Conservation (phyloP, 169 alveolate genomes). For the Blepharisma undulans region DNA sequence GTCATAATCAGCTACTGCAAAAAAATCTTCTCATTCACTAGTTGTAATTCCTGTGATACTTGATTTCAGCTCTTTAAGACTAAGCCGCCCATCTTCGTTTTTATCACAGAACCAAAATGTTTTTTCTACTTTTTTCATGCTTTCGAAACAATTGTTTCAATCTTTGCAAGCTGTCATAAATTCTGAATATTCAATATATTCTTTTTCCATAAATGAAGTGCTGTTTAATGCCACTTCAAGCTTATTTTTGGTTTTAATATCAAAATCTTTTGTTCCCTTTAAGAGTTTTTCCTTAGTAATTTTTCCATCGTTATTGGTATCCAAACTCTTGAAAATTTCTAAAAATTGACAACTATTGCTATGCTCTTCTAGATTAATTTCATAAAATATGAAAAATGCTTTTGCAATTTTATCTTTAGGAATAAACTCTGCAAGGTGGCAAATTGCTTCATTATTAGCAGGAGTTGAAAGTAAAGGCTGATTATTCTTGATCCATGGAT, state of each 20-base stretch:
- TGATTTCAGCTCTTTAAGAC: not conserved
- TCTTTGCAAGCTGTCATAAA: constrained; percentile 2
- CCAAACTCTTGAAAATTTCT: not conserved
- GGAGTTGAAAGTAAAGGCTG: not conserved
- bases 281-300: not conserved
- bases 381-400: too few species aligned
- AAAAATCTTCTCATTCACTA: not conserved
- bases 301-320: constrained; percentile 27
- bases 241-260: too few species aligned
- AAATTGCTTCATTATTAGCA: not conserved
- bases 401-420: not conserved
- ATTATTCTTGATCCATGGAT: not conserved
- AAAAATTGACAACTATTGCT: too few species aligned
- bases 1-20: not conserved
- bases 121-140: not conserved
- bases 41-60: not conserved
- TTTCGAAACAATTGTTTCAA: not conserved
- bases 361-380: too few species aligned
- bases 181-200: not conserved
- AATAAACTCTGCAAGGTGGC: not conserved
- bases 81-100: not conserved
- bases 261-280: too few species aligned
- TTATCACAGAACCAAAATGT: constrained; percentile 5
- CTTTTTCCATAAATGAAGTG: not conserved
- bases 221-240: not conserved